Percentiles rank a stretch among this genome's conserved stretches.
These are phyloP conservation scores for Mortierella sp. DNA, from an alignment of 371 early-diverging fungal genomes.

Conservation along the genomic window DNA sequence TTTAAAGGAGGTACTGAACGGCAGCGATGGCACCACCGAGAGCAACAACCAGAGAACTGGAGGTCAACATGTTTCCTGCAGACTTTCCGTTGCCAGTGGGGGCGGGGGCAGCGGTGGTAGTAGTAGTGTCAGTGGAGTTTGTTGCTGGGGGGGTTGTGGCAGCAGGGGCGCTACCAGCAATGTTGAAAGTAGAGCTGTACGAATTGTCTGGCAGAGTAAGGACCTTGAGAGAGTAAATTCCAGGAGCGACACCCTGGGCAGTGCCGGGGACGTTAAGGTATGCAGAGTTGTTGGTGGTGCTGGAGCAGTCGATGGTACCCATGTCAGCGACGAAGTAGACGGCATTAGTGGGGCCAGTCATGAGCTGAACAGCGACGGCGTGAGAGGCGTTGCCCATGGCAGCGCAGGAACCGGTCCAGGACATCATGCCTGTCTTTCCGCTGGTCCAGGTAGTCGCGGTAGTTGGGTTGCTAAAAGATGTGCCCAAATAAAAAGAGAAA, in stretches of 20 bases:
- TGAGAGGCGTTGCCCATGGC: constrained; percentile 9
- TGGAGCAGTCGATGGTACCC: constrained; percentile 31
- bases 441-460: constrained; percentile 22
- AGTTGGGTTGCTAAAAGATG: constrained; percentile 31
- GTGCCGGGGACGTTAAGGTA: constrained; percentile 11
- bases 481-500: neutral
- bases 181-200: constrained; percentile 28
- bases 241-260: neutral
- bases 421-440: constrained; percentile 9
- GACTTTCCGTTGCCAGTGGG: neutral
- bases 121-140: neutral
- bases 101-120: neutral
- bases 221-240: constrained; percentile 33
- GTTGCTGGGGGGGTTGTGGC: neutral
- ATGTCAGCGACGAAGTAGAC: constrained; percentile 15
- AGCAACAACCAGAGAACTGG: constrained; percentile 13
- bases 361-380: constrained; percentile 21
- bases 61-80: constrained; percentile 12
- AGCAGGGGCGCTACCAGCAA: constrained; percentile 4
- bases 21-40: constrained; percentile 23
- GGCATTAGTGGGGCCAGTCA: constrained; percentile 17
- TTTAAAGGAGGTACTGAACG: constrained; percentile 29
- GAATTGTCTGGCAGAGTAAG: constrained; percentile 12
- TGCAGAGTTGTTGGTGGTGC: constrained; percentile 1
- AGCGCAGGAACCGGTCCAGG: constrained; percentile 33